A percentile compares a stretch with the other conserved stretches of the same genome.
Conservation (phyloP, 305 asterid species). For the Coffea humblotiana region DNA sequence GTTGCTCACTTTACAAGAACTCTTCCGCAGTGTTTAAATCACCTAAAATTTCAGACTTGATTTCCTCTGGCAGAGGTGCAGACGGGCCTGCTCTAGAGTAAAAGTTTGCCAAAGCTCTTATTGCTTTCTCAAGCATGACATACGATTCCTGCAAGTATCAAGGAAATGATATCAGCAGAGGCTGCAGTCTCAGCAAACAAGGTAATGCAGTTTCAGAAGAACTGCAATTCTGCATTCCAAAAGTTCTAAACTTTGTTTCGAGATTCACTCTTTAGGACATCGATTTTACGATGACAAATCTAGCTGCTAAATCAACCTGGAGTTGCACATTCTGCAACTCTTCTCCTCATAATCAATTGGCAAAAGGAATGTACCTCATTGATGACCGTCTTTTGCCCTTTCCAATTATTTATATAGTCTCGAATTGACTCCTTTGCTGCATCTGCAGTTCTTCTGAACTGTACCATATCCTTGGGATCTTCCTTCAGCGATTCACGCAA, state of each 20-base stretch:
- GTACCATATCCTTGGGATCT: slow-evolving; percentile 62
- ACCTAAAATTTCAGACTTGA: slow-evolving; percentile 60
- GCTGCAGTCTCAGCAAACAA: neutral
- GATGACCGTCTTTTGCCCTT: slow-evolving; percentile 62
- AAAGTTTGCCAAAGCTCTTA: slow-evolving; percentile 70
- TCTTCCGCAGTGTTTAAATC: slow-evolving; percentile 63
- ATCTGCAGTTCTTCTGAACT: slow-evolving; percentile 85
- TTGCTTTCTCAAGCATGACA: slow-evolving; percentile 76
- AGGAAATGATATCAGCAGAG: neutral
- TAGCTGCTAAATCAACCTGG: neutral
- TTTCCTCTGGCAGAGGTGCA: slow-evolving; percentile 65
- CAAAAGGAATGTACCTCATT: slow-evolving; percentile 50
- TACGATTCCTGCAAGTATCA: slow-evolving; percentile 69
- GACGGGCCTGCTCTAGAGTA: slow-evolving; percentile 93
- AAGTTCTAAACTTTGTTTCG: neutral
- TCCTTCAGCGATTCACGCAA: slow-evolving; percentile 73
- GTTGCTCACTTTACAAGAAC: slow-evolving; percentile 35
- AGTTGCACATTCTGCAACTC: neutral
- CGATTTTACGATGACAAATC: neutral
- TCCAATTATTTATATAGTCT: slow-evolving; percentile 72
- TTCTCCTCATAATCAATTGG: neutral
- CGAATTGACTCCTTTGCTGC: slow-evolving; percentile 85
- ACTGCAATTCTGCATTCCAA: neutral
- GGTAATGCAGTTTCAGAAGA: neutral
- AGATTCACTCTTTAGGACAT: neutral